phyloP scores from a whole-genome alignment of 352 stramenopile species.

The Pseudoperonospora humuli region DNA sequence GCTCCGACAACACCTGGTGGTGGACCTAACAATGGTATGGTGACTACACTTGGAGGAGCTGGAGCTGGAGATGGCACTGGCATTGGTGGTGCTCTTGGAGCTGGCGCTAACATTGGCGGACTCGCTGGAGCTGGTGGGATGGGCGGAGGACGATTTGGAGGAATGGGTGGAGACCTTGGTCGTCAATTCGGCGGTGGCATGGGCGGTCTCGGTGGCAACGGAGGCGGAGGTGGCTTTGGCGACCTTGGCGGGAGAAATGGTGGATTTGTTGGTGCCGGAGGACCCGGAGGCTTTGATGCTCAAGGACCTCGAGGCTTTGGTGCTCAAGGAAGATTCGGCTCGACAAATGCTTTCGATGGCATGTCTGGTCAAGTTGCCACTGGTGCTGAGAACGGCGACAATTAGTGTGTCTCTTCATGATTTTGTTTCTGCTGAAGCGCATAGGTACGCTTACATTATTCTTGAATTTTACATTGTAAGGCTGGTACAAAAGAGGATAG shows the following conservation, averaged over 20 bases:
- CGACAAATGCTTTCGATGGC: slow-evolving; percentile 2
- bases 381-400: background rate
- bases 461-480: too few species aligned
- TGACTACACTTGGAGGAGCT: slow-evolving; percentile 1
- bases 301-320: too few species aligned
- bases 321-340: slow-evolving; percentile 4
- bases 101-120: slow-evolving; percentile 1
- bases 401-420: too few species aligned
- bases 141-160: too few species aligned
- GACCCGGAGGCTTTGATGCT: too few species aligned
- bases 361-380: background rate
- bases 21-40: background rate
- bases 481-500: too few species aligned
- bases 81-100: background rate
- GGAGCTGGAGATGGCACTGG: slow-evolving; percentile 2
- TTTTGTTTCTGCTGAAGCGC: too few species aligned
- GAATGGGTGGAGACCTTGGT: too few species aligned
- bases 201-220: background rate
- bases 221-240: too few species aligned
- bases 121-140: slow-evolving; percentile 1
- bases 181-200: slow-evolving; percentile 3
- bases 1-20: slow-evolving; percentile 12
- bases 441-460: too few species aligned
- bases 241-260: too few species aligned
- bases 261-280: background rate